A percentile compares a stretch with the other conserved stretches of the same genome.
Evolutionary conservation across 2,329 filamentous ascomycete genomes (phyloP).

Genomic region (Aureobasidium sp.): DNA sequence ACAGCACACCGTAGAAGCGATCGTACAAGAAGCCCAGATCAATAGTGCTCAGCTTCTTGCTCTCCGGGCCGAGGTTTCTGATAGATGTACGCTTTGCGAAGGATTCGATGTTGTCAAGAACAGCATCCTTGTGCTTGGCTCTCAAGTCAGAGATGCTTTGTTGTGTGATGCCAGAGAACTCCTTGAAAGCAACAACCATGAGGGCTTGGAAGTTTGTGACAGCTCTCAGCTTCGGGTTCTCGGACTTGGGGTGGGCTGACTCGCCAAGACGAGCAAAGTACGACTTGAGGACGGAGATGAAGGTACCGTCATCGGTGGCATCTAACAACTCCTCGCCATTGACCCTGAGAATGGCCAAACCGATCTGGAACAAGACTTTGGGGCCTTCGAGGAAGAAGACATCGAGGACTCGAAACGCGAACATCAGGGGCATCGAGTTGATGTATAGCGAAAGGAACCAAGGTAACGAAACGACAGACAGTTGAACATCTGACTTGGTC

Average conservation of each 20-base stretch:
- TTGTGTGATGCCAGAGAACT: conserved; percentile 93
- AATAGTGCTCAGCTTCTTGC: conserved; percentile 76
- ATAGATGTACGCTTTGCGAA: conserved; percentile 97
- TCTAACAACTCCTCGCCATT: conserved; percentile 95
- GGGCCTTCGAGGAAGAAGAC: conserved; percentile 98
- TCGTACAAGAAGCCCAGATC: conserved; percentile 90
- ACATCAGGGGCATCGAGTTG: conserved; percentile 98
- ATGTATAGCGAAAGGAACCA: conserved; percentile 99
- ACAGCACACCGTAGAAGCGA: conserved; percentile 83
- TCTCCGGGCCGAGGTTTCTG: conserved; percentile 88
- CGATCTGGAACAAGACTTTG: conserved; percentile 95
- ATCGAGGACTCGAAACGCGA: conserved; percentile 91
- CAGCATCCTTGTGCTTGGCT: conserved; percentile 85
- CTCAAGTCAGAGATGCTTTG: conserved; percentile 83
- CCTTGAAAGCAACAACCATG: conserved; percentile 98
- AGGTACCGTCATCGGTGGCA: conserved; percentile 87
- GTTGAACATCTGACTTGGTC: conserved; percentile 88
- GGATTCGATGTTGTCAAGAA: conserved; percentile 91
- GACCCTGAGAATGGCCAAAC: conserved; percentile 90
- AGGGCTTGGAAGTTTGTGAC: conserved; percentile 96
- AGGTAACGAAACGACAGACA: conserved; percentile 92
- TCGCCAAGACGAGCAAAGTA: conserved; percentile 93
- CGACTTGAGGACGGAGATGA: conserved; percentile 89
- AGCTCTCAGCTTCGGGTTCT: conserved; percentile 86
- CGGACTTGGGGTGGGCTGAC: conserved; percentile 89